Evolutionary conservation across 2,329 filamentous ascomycete species (phyloP), one percentile per base, ranked within the genome.

Genomic region (Colletotrichum sojae): DNA sequence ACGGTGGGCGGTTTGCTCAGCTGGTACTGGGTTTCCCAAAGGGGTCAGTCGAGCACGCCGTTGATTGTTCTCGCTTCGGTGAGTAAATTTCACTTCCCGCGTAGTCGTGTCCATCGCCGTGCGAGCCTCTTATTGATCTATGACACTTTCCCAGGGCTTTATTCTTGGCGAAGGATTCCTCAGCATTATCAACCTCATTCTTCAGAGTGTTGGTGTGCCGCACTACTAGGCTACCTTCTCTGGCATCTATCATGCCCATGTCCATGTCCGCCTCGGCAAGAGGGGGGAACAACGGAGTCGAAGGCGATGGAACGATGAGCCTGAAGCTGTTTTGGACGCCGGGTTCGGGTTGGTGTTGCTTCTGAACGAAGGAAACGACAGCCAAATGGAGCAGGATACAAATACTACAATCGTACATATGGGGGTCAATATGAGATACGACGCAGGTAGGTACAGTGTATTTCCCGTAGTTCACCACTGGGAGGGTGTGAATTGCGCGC

Each of bases 101-200:
- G 8, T 36, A 36, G 15, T 15, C 39, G 22, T 13, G 4, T 51
- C 31, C 4, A 18, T 22, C n/a, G n/a, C 8, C 39, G 48, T 12
- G 15, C 2, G 8, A 4, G 2, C 8, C 45, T 16, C 9, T 18
- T 45, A 36, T 51, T 71, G 25, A 60, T 63, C 75, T 22, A 71
- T 51, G 15, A 40, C 36, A 45, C 6, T 53, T 27, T 6, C 52
- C 15, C 39, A 89, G 87, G 96, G 96, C 0, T 89, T 98, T 70
- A 98, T 99, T 72, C 84, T 99, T 8, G 94, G 95, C 1, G 95
- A 98, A 79, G 95, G 95, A 0, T 89, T 98, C 72, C 83, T 97
- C 72, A 98, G 95, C 77, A 97, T 99, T 75, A 87, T 96, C 27
- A 98, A 98, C 77, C 81, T 99, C 63, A 82, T 92, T 9, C 83